Evolutionary conservation across 2,329 filamentous ascomycete species (phyloP), one percentile per base, ranked within the genome.

Genomic region (Purpureocillium takamizusanense): DNA sequence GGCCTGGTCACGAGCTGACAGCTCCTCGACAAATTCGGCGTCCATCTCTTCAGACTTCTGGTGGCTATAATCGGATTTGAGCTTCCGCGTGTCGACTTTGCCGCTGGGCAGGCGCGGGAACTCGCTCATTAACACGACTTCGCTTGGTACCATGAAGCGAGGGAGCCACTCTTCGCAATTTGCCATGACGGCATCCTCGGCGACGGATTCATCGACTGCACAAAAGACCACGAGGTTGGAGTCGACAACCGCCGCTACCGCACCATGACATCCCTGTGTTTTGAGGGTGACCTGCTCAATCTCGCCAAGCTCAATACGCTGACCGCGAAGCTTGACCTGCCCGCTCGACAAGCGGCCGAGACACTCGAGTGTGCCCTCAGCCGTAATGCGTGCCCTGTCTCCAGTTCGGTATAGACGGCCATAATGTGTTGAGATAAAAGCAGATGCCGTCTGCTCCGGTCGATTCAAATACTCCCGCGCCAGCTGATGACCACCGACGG

Each of bases 271-370:
- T 1, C 74, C 75, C 0, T 65, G 53, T 1, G 76, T 71, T 39
- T 74, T 74, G 33, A 82, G 67, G 3, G 81, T 70, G 1, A 76
- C 81, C 47, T 86, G 76, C 53, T 90, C 85, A 15, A 88, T 70
- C 52, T 89, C 86, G 1, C 84, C 84, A 4, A 92, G 73, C 52
- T 92, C 84, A 36, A 94, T 74, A 35, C 87, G 72, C 58, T 94
- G 88, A 1, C 88, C 88, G 38, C 87, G 75, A 7, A 95, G 68
- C 59, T 95, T 95, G 36, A 95, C 80, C 57, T 95, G 89, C 1
- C 86, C 87, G 36, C 78, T 76, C 2, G 76, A 74, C 11, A 95
- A 80, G 10, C 89, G 80, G 0, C 89, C 89, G 27, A 89, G 69
- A 51, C 86, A 94, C 55, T 94, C 84, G n/a, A 95, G 67, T 0